Evolutionary conservation across 2,329 filamentous ascomycete genomes (phyloP), one percentile per base, ranked within the genome.

Genomic region (Stagonosporopsis cucurbitacearum): DNA sequence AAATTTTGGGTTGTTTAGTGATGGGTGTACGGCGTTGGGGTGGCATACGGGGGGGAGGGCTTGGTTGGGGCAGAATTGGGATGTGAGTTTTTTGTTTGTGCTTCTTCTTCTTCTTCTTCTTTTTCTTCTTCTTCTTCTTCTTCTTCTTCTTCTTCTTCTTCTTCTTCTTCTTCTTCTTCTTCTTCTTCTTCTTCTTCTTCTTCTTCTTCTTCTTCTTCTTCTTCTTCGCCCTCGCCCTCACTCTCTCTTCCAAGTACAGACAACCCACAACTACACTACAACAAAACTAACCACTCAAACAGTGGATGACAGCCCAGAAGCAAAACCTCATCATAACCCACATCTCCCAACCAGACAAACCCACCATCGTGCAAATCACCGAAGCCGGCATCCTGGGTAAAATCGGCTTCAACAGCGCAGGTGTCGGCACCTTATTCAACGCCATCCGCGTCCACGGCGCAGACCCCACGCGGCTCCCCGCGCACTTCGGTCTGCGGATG

Each of bases 301-400:
- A 77, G 72, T 88, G 86, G 85, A 78, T 80, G 65, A 66, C 67
- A 0, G 75, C 67, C 13, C 82, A 87, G 54, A 78, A 77, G 19
- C 60, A 71, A 11, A 84, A 85, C 58, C 72, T 86, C 0, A 68
- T 85, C 42, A 63, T 80, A 28, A 77, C 80, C 17, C 78, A 78
- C 33, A 80, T 85, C 44, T 66, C 69, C 0, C 79, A 81, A 43
- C 58, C 66, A 0, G 64, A 58, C 6, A 79, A 80, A 25, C 83
- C 83, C 0, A 74, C 74, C 1, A 80, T 86, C 53, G 70, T 80
- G 15, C 85, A 84, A 75, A 76, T 87, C 20, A 87, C 84, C 0
- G 85, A 87, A 65, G 83, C 81, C 0, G 85, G 85, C 13, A 80
- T 87, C 20, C 81, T 89, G 30, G 86, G 85, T 13, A 89, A 89